Base-by-base conservation (phyloP, 2,329 filamentous ascomycete genomes). In the Aspergillus versicolor region DNA sequence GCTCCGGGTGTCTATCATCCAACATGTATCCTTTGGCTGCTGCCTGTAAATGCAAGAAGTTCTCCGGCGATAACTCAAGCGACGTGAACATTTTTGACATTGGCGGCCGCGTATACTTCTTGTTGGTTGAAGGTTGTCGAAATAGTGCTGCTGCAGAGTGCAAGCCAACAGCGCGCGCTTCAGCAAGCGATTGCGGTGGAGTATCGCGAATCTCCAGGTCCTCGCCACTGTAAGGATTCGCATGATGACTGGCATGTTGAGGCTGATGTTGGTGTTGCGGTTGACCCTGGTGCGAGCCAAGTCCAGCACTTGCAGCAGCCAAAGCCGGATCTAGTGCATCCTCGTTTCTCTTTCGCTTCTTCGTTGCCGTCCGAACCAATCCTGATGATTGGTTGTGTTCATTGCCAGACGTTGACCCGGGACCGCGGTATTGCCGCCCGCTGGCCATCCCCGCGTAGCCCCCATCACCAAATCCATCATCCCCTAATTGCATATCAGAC, bases 11-110 rank as follows among this genome's bases (percentile, higher is more conserved):
- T 2, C 74, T 68, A n/a, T 79, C 71, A 62, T 84, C 77, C 5
- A 85, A 75, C 83, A 85, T 85, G 64, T 82, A 85, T 11, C 69
- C 67, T 59, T 85, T 85, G 0, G 82, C 82, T 13, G 79, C 80
- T 17, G 80, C 77, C 64, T 84, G 82, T 6, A 85, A 69, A 48
- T 81, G 77, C 15, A 85, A 65, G 59, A 84, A 85, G 58, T 80
- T 80, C 66, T 84, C 82, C 0, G 82, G 81, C 3, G 79, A 80
- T 17, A 85, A 72, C 60, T 83, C 80, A 15, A 85, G 75, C 1
- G 82, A 84, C 27, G 80, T 70, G 62, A 83, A 84, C 38, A 85
- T 73, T 58, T 82, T 84, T 41, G 81, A 82, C 75, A 84, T 83
- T 4, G 82, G 81, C 19, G 82, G 82, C 1, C 82, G 79, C 1